Base-by-base conservation (phyloP, 257 asterid genomes). In the Solanum lignicaule region DNA sequence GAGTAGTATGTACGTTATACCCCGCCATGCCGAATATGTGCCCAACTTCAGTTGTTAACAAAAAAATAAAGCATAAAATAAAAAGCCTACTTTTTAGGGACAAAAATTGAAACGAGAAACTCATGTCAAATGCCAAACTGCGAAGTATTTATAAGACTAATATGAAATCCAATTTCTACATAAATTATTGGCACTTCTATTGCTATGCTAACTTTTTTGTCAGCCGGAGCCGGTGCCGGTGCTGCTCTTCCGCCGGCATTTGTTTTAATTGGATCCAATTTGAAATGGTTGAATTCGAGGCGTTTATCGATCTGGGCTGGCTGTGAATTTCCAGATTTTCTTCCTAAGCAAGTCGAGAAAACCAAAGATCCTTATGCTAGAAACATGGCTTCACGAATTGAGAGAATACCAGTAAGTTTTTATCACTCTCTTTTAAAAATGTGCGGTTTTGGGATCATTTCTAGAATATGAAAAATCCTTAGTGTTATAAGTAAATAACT, bases 301-400 rank as follows among this genome's bases (percentile, higher is more conserved):
- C 46, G 85, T 74, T 91, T 89, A 79, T 91, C 79, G 39, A 88
- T 89, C 25, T 65, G 83, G 16, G 91, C 93, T 12, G 27, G 83
- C 33, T 13, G 38, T 87, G 92, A 92, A 38, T 94, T 95, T 88
- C 92, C 93, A 3, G 23, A 69, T 46, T 90, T 87, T 91, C 87
- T 92, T 73, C 91, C 94, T 12, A 88, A 88, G 89, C 71, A 90
- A 92, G 90, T 92, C 9, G 94, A 89, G 25, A 87, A 74, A 36
- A 89, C 95, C 66, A 94, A 92, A 88, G 99, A 94, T 91, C 90
- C 94, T 16, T 91, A 68, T 83, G 98, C 98, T 41, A 90, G 95
- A 89, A 94, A 90, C 71, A 89, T 95, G 79, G 98, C 98, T 88
- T 90, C 97, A 6, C 93, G 98, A 90, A 95, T 92, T 86, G 90